phyloP scores from a whole-genome alignment of 345 rosid species.

The Mangifera indica region DNA sequence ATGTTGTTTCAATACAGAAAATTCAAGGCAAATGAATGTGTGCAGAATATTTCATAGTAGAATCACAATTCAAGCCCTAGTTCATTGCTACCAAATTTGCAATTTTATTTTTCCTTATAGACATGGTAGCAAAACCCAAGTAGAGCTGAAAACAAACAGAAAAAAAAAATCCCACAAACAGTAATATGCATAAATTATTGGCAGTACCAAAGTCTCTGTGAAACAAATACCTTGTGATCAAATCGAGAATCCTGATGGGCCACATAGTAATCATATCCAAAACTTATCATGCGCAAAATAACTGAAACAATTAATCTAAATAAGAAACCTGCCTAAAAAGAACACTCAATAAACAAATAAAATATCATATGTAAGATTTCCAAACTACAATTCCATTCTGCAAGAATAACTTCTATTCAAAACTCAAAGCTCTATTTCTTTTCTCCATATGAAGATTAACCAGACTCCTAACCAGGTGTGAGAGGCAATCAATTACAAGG shows the following conservation, averaged over 20 bases:
- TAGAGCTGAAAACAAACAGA: slow-evolving; percentile 10
- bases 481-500: background rate
- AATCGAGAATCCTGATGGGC: slow-evolving; percentile 55
- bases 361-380: background rate
- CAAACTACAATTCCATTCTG: background rate
- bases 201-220: background rate
- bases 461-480: no score
- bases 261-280: slow-evolving; percentile 89
- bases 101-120: background rate
- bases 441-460: no score
- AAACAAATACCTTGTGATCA: slow-evolving; percentile 59
- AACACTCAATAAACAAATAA: background rate
- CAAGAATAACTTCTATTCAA: background rate
- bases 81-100: background rate
- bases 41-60: background rate
- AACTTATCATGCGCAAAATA: slow-evolving; percentile 89
- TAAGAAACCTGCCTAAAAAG: background rate
- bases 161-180: background rate
- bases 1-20: background rate
- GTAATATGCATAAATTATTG: background rate
- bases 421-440: background rate
- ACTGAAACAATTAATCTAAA: slow-evolving; percentile 39
- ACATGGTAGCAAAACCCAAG: background rate
- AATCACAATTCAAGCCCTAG: background rate
- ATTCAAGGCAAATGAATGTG: background rate